Percentiles rank a stretch among this genome's conserved stretches.
These are phyloP conservation scores for Xylaria sp. DNA, from an alignment of 2,329 filamentous ascomycete species.

Conservation along the genomic window DNA sequence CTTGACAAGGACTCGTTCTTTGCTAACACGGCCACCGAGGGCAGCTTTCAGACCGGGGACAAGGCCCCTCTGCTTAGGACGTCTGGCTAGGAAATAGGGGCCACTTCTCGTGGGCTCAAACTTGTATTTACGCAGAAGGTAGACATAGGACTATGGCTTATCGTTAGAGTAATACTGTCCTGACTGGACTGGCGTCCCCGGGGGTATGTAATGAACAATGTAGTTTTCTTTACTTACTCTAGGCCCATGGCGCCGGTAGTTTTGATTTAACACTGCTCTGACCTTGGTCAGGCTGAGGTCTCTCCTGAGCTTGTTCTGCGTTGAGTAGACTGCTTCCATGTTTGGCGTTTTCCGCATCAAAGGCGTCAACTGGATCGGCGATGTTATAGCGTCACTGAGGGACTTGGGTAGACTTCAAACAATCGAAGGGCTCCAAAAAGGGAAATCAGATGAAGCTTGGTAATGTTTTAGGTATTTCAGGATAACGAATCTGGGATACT, in stretches of 20 bases:
- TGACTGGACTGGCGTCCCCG: too few species aligned
- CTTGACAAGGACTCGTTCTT: slow-evolving; percentile 56
- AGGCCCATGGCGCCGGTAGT: slow-evolving; percentile 62
- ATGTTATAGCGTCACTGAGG: not conserved
- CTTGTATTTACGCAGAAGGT: slow-evolving; percentile 64
- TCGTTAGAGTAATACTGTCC: not conserved
- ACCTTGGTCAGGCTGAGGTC: slow-evolving; percentile 52
- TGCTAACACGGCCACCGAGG: slow-evolving; percentile 54
- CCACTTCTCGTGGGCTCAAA: slow-evolving; percentile 67
- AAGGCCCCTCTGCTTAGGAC: slow-evolving; percentile 55
- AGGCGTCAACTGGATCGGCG: not conserved
- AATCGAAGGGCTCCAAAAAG: not conserved
- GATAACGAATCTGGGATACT: not conserved
- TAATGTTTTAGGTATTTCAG: slow-evolving; percentile 2
- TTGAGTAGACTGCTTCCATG: slow-evolving; percentile 45
- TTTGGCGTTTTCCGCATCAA: slow-evolving; percentile 18
- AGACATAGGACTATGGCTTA: slow-evolving; percentile 58
- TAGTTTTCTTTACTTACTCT: slow-evolving; percentile 53
- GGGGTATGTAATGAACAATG: too few species aligned
- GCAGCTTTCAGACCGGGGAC: slow-evolving; percentile 49
- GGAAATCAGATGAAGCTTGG: not conserved
- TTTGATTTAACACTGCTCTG: slow-evolving; percentile 60
- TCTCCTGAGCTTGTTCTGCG: slow-evolving; percentile 45
- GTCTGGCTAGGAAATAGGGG: slow-evolving; percentile 61
- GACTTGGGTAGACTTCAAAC: not conserved